Evolutionary conservation across 202 grass and related monocot genomes (phyloP), one percentile per base, ranked within the genome.

Genomic region (Panicum hallii): DNA sequence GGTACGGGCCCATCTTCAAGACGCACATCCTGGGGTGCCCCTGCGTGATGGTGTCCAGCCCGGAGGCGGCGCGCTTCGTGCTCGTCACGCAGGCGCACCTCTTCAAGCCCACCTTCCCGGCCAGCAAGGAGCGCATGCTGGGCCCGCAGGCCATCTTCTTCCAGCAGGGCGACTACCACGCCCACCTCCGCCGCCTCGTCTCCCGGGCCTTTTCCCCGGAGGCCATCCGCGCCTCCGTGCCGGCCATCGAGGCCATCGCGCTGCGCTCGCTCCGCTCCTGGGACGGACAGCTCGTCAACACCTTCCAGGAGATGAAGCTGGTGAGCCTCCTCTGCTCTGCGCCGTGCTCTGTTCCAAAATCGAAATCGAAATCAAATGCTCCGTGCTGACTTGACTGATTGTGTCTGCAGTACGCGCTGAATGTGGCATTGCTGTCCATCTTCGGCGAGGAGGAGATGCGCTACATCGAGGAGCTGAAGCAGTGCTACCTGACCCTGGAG

Each of bases 251-350:
- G 91, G 75, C 83, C 34, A 76, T 93, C 58, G 93, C 97, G 20
- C 66, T 87, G 36, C 88, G 82, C 36, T 80, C 81, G 46, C 90
- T 99, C 38, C 2, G 0, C 13, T 97, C 93, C 1, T 96, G 90
- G 90, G 91, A 97, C 53, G 97, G 88, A 0, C 91, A 58, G 10
- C 55, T 73, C n/a, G 79, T 99, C 69, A 99, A 99, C 72, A 99
- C 97, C 30, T 99, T 99, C 86, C 97, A 94, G 50, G 97, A 99
- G 65, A 96, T 99, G 93, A 99, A 99, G 92, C 91, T 85, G 60
- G 97, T 99, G 64, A 86, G 90, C 46, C 3, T 62, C 1, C 60
- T 66, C 54, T 64, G 12, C 11, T 53, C 36, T 38, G 36, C 36
- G 36, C 3, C 36, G 36, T 38, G 36, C 36, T 38, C 36, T 38